Evolutionary conservation across 2,329 filamentous ascomycete species (phyloP), one percentile per base, ranked within the genome.

Genomic region (Neonectria faginata): DNA sequence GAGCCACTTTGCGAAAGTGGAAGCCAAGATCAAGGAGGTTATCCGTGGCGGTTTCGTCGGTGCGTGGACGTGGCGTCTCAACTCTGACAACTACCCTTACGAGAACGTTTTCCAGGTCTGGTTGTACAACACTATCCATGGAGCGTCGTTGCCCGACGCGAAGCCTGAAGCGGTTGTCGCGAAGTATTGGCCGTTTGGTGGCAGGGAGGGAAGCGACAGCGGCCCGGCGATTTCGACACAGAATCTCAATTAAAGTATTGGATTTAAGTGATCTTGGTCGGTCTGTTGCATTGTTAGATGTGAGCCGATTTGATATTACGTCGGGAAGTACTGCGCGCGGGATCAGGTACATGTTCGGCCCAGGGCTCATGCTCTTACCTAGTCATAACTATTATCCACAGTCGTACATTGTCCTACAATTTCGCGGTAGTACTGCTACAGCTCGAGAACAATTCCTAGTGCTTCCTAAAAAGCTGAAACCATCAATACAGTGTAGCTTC

Each of bases 51-150:
- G 22, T 3, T 25, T 29, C 33, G 52, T 9, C 2, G 52, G 59
- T 5, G 10, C 16, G 5, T 61, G 44, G 8, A 44, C 44, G 1
- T 61, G 59, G 59, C 59, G 59, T 16, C 25, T 61, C 33, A 61
- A 61, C 25, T 61, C 59, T 5, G 45, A 36, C 45, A 44, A 61
- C 22, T 31, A 61, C 18, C 31, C n/a, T 18, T 61, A 25, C 33
- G 59, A 61, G n/a, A 61, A 55, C 27, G 27, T 36, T 16, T 61
- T 56, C 45, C 59, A 61, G 25, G 59, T 61, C n/a, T 61, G 59
- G 59, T 25, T 61, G 52, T 50, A 50, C 18, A 56, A 56, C 14
- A 9, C 33, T 8, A 14, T 57, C 25, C 59, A 61, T 33, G 59
- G 44, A 41, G 36, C 10, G 3, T 25, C 27, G 2, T 14, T 61